Evolutionary conservation across 164 flowering plant genomes (phyloP).

Genomic region (Vitis rotundifolia): DNA sequence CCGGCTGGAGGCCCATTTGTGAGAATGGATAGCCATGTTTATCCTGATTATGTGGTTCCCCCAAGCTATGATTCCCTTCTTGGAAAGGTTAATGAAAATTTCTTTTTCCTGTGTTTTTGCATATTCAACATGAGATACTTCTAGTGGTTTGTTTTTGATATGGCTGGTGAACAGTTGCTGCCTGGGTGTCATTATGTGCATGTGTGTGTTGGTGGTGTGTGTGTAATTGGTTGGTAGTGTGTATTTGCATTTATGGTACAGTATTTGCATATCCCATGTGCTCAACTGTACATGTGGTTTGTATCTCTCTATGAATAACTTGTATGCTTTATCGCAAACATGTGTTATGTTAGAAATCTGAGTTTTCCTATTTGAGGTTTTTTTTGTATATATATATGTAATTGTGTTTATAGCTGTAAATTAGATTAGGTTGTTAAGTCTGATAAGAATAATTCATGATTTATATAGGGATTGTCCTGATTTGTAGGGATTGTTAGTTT

Average conservation of each 20-base stretch:
- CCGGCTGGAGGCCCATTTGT: slow-evolving; percentile 99
- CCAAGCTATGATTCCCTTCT: slow-evolving; percentile 97
- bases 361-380: too few relatives aligned
- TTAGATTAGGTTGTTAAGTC: too few relatives aligned
- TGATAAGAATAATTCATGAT: too few relatives aligned
- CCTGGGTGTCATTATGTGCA: not conserved
- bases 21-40: slow-evolving; percentile 98
- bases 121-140: not conserved
- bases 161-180: not conserved
- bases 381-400: too few relatives aligned
- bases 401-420: too few relatives aligned
- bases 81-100: slow-evolving; percentile 65
- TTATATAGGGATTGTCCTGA: too few relatives aligned
- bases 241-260: not conserved
- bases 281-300: not conserved
- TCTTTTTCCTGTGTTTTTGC: slow-evolving; percentile 1
- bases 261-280: not conserved
- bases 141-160: not conserved
- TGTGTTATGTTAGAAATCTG: too few relatives aligned
- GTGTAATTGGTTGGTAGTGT: not conserved
- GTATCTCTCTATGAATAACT: not conserved
- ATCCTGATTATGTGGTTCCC: slow-evolving; percentile 95
- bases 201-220: not conserved
- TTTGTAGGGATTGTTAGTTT: too few relatives aligned
- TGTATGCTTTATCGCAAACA: too few relatives aligned